phyloP scores from a whole-genome alignment of 1,139 yeast genomes.

The Candida labiduridarum region DNA sequence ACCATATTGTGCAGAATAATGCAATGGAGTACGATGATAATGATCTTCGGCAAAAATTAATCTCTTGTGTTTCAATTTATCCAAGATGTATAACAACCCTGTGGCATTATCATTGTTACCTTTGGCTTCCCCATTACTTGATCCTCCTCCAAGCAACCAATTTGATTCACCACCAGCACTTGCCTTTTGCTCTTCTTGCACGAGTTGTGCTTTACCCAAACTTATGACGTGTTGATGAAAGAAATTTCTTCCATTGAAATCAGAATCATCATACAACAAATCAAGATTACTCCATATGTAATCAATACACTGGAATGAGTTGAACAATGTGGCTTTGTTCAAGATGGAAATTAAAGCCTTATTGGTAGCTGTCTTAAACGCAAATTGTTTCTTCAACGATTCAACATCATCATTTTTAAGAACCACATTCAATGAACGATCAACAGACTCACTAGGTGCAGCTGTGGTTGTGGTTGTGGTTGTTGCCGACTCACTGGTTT shows the following conservation, averaged over 20 bases:
- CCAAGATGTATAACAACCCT: slow-evolving; percentile 26
- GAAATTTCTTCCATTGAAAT: slow-evolving; percentile 80
- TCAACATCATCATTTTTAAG: slow-evolving; percentile 50
- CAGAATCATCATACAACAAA: slow-evolving; percentile 56
- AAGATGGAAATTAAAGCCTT: slow-evolving; percentile 57
- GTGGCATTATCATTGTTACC: slow-evolving; percentile 19
- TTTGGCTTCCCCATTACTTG: slow-evolving; percentile 12
- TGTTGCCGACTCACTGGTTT: background rate
- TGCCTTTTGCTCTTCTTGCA: slow-evolving; percentile 22
- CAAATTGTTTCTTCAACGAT: slow-evolving; percentile 30
- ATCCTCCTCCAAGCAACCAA: slow-evolving; percentile 22
- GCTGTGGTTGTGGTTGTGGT: background rate
- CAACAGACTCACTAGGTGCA: slow-evolving; percentile 4
- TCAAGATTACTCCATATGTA: slow-evolving; percentile 40
- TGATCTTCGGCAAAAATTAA: slow-evolving; percentile 70
- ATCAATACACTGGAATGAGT: slow-evolving; percentile 59
- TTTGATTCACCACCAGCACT: slow-evolving; percentile 42
- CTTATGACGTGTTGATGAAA: slow-evolving; percentile 81
- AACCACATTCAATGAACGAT: slow-evolving; percentile 20
- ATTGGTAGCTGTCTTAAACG: slow-evolving; percentile 26
- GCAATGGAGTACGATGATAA: slow-evolving; percentile 82
- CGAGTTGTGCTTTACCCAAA: slow-evolving; percentile 58
- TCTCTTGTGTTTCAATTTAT: slow-evolving; percentile 38
- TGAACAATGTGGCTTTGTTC: slow-evolving; percentile 60
- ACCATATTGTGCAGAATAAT: slow-evolving; percentile 89